Base-by-base conservation (phyloP, 2,329 filamentous ascomycete species). In the Xylaria digitata region DNA sequence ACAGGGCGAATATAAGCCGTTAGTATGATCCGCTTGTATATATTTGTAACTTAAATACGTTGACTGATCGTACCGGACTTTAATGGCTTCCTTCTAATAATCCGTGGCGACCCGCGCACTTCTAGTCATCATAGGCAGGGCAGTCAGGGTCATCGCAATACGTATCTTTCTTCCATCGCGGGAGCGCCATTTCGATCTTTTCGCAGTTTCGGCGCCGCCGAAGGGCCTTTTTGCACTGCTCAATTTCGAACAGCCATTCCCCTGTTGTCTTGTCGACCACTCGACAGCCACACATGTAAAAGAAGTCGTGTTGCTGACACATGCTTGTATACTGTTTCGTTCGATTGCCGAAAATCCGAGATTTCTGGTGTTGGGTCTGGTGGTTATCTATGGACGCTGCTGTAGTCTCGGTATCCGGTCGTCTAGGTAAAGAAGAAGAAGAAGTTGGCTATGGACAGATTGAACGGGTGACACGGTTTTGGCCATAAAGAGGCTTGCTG, bases 241-340 rank as follows among this genome's bases (percentile, higher is more conserved):
- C 71, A 46, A 72, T 63, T 37, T 72, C 68, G 61, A 64, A 73
- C 46, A 63, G 71, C 68, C 69, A 71, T 46, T 69, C 59, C 15
- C 63, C 60, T 6, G 70, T 74, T n/a, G 17, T 55, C 13, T 58
- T 42, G 52, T 74, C 72, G 64, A 72, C 32, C 48, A 72, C 61
- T 13, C 71, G 72, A 54, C 73, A 74, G 55, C 73, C 73, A 17
- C 73, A 74, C 69, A 72, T 72, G 56, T 74, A 73, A 48, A 74
- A 74, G 5, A 70, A 68, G 60, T 75, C 73, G 69, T 65, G 72
- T 15, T 61, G 65, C 32, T 74, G 69, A 58, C 72, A 74, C 73
- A 75, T 74, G 17, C 26, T 9, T 49, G 2, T 49, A 40, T 40
- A 9, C 17, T 17, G 2, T 50, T n/a, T 30, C 26, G 23, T 21